Evolutionary conservation across 192 early-diverging fungal species (phyloP).

Genomic region (Backusella circina): DNA sequence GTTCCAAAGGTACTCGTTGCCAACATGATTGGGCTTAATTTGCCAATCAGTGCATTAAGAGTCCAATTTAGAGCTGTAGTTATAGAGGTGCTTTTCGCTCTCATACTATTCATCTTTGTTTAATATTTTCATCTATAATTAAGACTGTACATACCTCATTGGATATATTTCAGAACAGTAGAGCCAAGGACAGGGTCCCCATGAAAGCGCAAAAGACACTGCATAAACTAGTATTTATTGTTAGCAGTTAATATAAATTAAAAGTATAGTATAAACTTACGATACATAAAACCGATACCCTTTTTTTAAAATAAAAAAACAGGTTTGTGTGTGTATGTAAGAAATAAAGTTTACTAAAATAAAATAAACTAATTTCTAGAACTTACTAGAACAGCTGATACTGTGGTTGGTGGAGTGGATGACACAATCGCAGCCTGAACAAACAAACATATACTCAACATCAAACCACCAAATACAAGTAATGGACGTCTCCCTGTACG

Average conservation of each 20-base stretch:
- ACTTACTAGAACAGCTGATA: conserved; percentile 9
- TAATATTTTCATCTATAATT: neutral
- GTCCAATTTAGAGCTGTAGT: conserved; percentile 72
- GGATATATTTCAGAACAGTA: conserved; percentile 78
- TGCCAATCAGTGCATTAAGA: conserved; percentile 52
- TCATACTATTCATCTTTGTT: conserved; percentile 35
- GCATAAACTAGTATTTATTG: conserved; percentile 36
- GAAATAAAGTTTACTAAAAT: neutral
- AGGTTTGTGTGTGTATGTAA: neutral
- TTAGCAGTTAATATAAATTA: neutral
- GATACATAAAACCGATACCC: conserved; percentile 13
- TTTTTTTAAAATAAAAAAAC: neutral
- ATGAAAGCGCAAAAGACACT: conserved; percentile 62
- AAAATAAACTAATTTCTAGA: neutral
- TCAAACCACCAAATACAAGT: conserved; percentile 43
- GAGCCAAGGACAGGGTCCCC: conserved; percentile 76
- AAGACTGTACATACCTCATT: conserved; percentile 27
- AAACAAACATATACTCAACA: conserved; percentile 24
- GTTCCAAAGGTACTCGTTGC: conserved; percentile 53
- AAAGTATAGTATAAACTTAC: neutral
- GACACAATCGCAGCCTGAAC: conserved; percentile 9
- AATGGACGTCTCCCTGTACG: conserved; percentile 63
- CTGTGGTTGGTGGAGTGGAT: neutral
- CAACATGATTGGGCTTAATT: conserved; percentile 43
- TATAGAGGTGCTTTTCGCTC: conserved; percentile 60